phyloP scores from a whole-genome alignment of 352 stramenopile genomes.

The Globisporangium irregulare region DNA sequence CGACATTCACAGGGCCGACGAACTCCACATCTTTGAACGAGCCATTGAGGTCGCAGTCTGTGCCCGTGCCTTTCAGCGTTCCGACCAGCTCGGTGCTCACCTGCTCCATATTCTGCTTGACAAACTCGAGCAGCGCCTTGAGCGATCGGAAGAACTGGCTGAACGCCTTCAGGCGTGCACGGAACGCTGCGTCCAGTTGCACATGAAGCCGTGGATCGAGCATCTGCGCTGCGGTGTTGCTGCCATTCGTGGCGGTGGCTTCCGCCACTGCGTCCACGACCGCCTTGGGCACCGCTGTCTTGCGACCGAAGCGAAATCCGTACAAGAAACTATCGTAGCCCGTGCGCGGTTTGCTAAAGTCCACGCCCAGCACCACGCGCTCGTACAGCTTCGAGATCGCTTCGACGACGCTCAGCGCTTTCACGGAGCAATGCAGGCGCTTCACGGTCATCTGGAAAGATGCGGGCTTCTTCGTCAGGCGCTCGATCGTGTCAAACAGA shows the following conservation, averaged over 20 bases:
- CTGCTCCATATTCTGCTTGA: slow-evolving; percentile 56
- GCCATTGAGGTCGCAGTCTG: slow-evolving; percentile 51
- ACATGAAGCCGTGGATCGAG: slow-evolving; percentile 43
- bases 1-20: slow-evolving; percentile 46
- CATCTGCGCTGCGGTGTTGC: slow-evolving; percentile 22
- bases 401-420: slow-evolving; percentile 55
- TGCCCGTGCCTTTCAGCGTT: slow-evolving; percentile 42
- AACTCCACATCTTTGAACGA: slow-evolving; percentile 66
- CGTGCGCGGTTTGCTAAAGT: slow-evolving; percentile 54
- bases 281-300: slow-evolving; percentile 32
- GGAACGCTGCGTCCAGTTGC: slow-evolving; percentile 43
- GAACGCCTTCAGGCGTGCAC: slow-evolving; percentile 46
- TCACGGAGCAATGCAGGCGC: slow-evolving; percentile 56
- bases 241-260: slow-evolving; percentile 1
- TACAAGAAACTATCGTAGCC: slow-evolving; percentile 56
- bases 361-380: slow-evolving; percentile 54
- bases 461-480: slow-evolving; percentile 47
- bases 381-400: slow-evolving; percentile 61
- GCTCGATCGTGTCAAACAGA: slow-evolving; percentile 51
- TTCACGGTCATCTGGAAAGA: slow-evolving; percentile 46
- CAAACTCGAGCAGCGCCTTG: slow-evolving; percentile 47
- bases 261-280: slow-evolving; percentile 26
- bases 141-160: slow-evolving; percentile 56
- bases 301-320: slow-evolving; percentile 71
- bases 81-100: slow-evolving; percentile 50